These are phyloP conservation scores for Auricularia sp. DNA, from an alignment of 768 basidiomycete species.

Conservation along the genomic window DNA sequence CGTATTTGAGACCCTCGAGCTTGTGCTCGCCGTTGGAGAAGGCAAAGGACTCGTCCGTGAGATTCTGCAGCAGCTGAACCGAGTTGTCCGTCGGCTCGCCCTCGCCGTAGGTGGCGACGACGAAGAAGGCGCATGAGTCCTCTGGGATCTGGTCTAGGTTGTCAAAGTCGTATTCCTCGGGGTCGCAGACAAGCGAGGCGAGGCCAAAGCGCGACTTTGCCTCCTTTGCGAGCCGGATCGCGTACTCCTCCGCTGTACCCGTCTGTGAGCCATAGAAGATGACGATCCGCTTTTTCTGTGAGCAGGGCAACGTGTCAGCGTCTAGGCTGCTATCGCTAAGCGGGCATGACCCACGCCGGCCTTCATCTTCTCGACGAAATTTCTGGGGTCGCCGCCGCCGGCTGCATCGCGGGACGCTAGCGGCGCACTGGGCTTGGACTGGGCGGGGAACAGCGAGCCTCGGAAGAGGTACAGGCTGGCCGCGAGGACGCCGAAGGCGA, in stretches of 20 bases:
- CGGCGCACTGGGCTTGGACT: constrained; percentile 45
- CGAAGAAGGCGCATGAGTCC: constrained; percentile 83
- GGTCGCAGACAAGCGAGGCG: constrained; percentile 92
- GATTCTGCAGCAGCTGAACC: constrained; percentile 84
- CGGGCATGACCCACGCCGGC: constrained; percentile 55
- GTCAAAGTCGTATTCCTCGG: constrained; percentile 98
- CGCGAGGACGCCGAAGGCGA: constrained; percentile 62
- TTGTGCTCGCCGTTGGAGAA: constrained; percentile 71
- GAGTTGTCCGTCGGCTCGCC: constrained; percentile 99
- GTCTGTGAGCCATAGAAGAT: constrained; percentile 99
- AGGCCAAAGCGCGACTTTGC: constrained; percentile 94
- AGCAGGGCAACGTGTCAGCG: constrained; percentile 7
- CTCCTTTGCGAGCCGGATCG: constrained; percentile 94
- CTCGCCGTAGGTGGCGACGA: constrained; percentile 97
- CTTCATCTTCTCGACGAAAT: constrained; percentile 93
- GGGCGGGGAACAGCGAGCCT: constrained; percentile 64
- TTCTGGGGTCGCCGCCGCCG: constrained; percentile 78
- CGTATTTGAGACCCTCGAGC: constrained; percentile 83
- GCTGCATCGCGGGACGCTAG: constrained; percentile 29
- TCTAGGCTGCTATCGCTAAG: not conserved
- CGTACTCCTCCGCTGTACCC: constrained; percentile 96
- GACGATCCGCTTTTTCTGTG: constrained; percentile 87
- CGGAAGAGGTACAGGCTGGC: constrained; percentile 77
- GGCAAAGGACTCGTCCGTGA: constrained; percentile 77
- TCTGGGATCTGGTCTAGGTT: constrained; percentile 86